These are phyloP conservation scores for Infundibulicybe gibba DNA, from an alignment of 768 basidiomycete genomes.

Conservation along the genomic window DNA sequence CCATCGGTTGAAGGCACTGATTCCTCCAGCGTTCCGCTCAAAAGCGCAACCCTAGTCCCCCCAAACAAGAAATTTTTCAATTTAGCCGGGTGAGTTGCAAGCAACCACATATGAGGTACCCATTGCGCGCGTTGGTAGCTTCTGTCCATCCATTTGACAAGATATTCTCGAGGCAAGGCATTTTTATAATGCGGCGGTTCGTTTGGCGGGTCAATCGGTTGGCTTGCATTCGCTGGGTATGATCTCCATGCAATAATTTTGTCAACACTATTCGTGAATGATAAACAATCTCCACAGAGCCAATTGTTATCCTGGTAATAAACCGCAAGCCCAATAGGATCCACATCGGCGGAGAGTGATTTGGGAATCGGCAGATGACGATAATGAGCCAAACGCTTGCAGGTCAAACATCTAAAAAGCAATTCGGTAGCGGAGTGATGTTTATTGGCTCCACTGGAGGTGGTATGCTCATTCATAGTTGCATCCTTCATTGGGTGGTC, in stretches of 20 bases:
- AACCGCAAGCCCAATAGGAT: constrained; percentile 44
- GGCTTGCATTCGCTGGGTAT: constrained; percentile 61
- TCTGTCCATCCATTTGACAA: constrained; percentile 83
- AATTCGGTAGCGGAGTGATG: constrained; percentile 36
- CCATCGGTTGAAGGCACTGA: constrained; percentile 24
- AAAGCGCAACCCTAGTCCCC: constrained; percentile 67
- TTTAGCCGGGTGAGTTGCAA: constrained; percentile 59
- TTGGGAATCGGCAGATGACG: constrained; percentile 56
- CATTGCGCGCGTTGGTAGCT: constrained; percentile 81
- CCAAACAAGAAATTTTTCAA: constrained; percentile 73
- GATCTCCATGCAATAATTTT: constrained; percentile 93
- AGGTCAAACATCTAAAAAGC: constrained; percentile 79
- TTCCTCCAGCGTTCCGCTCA: constrained; percentile 39
- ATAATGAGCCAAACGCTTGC: constrained; percentile 84
- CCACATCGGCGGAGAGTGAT: constrained; percentile 25
- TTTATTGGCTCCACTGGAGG: constrained; percentile 3
- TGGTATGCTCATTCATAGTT: not conserved
- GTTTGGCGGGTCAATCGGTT: constrained; percentile 36
- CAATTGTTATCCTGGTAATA: constrained; percentile 57
- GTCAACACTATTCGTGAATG: constrained; percentile 67
- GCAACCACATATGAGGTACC: constrained; percentile 93
- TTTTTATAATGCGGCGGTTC: constrained; percentile 50
- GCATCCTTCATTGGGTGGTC: too few relatives aligned
- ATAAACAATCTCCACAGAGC: constrained; percentile 78
- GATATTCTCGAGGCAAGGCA: constrained; percentile 81